Conservation (phyloP, 352 stramenopile species). For the Phytophthora sojae region DNA sequence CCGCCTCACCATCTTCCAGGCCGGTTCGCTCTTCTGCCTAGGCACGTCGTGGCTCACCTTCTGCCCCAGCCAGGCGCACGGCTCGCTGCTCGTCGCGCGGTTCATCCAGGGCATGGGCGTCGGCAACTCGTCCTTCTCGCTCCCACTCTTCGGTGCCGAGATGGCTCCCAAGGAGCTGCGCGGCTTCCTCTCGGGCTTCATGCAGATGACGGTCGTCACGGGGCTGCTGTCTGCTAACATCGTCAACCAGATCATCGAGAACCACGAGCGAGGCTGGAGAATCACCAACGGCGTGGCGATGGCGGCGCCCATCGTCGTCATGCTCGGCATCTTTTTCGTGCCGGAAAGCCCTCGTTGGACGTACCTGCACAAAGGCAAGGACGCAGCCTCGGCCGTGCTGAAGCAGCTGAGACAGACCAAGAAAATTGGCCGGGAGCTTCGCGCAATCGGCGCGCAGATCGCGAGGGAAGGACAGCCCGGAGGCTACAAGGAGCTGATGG, state of each 20-base stretch:
- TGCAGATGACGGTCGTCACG: conserved; percentile 69
- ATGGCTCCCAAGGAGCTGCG: conserved; percentile 70
- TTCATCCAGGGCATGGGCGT: conserved; percentile 56
- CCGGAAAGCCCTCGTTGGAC: conserved; percentile 50
- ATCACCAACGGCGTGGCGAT: conserved; percentile 56
- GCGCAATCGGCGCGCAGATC: conserved; percentile 56
- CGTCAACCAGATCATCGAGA: conserved; percentile 51
- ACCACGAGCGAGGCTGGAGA: conserved; percentile 46
- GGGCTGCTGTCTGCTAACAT: conserved; percentile 54
- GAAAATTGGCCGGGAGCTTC: conserved; percentile 50
- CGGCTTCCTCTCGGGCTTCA: conserved; percentile 67
- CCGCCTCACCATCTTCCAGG: conserved; percentile 52
- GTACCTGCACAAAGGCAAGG: conserved; percentile 50
- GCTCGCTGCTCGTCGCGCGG: conserved; percentile 43
- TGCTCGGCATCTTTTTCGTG: conserved; percentile 59
- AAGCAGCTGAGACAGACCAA: conserved; percentile 51
- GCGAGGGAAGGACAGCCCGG: conserved; percentile 40
- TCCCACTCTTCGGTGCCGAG: conserved; percentile 62
- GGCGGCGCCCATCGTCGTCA: conserved; percentile 53
- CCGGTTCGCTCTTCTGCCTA: conserved; percentile 48
- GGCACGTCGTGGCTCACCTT: conserved; percentile 52
- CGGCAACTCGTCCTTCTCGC: conserved; percentile 62
- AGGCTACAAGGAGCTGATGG: conserved; percentile 53
- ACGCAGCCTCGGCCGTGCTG: conserved; percentile 48
- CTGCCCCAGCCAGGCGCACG: conserved; percentile 38